These are phyloP conservation scores for Hypomyces perniciosus DNA, from an alignment of 2,329 filamentous ascomycete species.

Conservation along the genomic window DNA sequence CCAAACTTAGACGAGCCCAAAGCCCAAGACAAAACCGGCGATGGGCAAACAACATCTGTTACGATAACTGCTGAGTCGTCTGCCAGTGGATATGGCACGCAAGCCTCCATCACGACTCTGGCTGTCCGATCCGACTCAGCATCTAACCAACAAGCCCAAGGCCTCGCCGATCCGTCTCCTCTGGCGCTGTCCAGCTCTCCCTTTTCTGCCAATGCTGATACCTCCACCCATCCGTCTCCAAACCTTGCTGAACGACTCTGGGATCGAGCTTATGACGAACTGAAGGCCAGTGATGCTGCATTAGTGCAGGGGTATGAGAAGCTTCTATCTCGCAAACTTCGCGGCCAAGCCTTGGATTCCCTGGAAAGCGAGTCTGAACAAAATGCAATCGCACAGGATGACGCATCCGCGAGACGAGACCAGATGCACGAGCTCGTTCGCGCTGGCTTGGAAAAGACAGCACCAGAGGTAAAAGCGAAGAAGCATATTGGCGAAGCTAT, in stretches of 20 bases:
- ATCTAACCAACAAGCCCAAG: too few species aligned
- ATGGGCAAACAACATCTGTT: too few species aligned
- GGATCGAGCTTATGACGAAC: slow-evolving; percentile 18
- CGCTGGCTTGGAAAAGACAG: slow-evolving; percentile 23
- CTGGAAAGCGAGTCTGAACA: not conserved
- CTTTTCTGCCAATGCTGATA: too few species aligned
- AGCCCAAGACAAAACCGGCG: too few species aligned
- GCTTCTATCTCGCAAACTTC: slow-evolving; percentile 14
- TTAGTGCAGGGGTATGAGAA: slow-evolving; percentile 19
- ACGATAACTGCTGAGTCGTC: too few species aligned
- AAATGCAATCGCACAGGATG: slow-evolving; percentile 1
- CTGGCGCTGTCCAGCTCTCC: too few species aligned
- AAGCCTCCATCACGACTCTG: too few species aligned
- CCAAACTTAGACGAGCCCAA: too few species aligned
- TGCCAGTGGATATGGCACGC: too few species aligned
- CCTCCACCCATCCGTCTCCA: too few species aligned
- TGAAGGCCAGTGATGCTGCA: slow-evolving; percentile 12
- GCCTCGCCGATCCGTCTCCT: too few species aligned
- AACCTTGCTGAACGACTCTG: slow-evolving; percentile 9
- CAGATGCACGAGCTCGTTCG: slow-evolving; percentile 27
- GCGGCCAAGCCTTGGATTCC: not conserved
- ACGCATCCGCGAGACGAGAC: slow-evolving; percentile 4
- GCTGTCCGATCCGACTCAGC: too few species aligned
- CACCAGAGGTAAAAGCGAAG: slow-evolving; percentile 20
- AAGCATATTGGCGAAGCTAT: slow-evolving; percentile 19